phyloP scores from a whole-genome alignment of 768 basidiomycete genomes.

The Pholiota molesta region DNA sequence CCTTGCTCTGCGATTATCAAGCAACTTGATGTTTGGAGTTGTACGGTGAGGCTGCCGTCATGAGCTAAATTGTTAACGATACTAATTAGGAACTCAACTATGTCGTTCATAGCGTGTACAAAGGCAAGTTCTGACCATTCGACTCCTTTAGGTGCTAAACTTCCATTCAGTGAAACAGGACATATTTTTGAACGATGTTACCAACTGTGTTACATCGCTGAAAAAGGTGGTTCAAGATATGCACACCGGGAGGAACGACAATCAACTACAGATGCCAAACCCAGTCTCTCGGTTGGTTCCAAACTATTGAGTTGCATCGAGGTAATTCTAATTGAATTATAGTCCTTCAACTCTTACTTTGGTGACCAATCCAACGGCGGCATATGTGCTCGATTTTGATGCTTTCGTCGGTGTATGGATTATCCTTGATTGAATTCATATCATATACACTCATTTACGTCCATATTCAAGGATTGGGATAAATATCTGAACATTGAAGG shows the following conservation, averaged over 20 bases:
- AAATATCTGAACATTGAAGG: slow-evolving; percentile 56
- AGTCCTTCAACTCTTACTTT: slow-evolving; percentile 58
- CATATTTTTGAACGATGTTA: slow-evolving; percentile 80
- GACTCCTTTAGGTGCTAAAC: background rate
- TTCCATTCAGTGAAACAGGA: slow-evolving; percentile 73
- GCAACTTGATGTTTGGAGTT: slow-evolving; percentile 88
- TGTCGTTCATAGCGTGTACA: slow-evolving; percentile 38
- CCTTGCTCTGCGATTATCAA: slow-evolving; percentile 83
- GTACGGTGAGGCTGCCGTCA: slow-evolving; percentile 57
- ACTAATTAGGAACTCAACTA: no score
- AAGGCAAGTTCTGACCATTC: slow-evolving; percentile 29
- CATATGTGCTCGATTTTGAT: slow-evolving; percentile 62
- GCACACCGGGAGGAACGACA: slow-evolving; percentile 47
- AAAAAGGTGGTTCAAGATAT: slow-evolving; percentile 80
- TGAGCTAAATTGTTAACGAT: no score
- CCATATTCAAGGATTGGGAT: slow-evolving; percentile 58
- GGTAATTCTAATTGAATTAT: background rate
- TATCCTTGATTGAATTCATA: background rate
- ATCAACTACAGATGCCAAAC: slow-evolving; percentile 73
- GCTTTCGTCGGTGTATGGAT: slow-evolving; percentile 59
- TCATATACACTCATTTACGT: background rate
- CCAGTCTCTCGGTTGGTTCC: slow-evolving; percentile 58
- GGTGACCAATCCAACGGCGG: slow-evolving; percentile 49
- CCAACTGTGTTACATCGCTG: slow-evolving; percentile 72
- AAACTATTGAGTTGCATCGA: background rate